Conservation (phyloP, 139 green algal genomes). For the Zygnema cylindricum region DNA sequence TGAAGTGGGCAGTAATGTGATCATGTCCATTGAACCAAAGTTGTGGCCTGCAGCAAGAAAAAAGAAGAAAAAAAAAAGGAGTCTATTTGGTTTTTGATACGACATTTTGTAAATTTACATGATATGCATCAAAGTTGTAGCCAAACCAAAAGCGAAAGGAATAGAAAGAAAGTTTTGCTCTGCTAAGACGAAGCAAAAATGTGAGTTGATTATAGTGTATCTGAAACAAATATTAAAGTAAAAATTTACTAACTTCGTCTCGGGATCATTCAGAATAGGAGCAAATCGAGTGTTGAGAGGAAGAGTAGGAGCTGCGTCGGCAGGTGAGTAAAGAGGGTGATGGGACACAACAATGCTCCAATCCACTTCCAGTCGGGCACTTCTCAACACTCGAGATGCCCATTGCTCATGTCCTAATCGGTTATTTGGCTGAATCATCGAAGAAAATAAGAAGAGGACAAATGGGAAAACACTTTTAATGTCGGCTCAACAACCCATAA, state of each 20-base stretch:
- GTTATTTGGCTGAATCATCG: not conserved
- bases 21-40: conserved; percentile 2
- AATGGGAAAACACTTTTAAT: not conserved
- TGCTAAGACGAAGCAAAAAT: no score
- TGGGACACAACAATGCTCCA: not conserved
- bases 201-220: no score
- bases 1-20: not conserved
- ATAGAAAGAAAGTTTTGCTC: no score
- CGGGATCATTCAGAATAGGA: not conserved
- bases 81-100: not conserved
- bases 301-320: not conserved
- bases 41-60: not conserved
- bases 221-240: no score
- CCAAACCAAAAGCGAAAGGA: no score
- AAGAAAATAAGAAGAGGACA: not conserved
- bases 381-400: not conserved
- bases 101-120: not conserved
- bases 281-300: not conserved
- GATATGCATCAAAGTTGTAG: not conserved
- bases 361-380: not conserved
- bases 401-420: not conserved
- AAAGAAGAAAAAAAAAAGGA: no score
- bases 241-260: not conserved
- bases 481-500: not conserved
- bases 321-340: not conserved